A percentile compares a stretch with the other conserved stretches of the same genome.
phyloP scores from a whole-genome alignment of 2,329 filamentous ascomycete species.

The Pseudogymnoascus sp. region DNA sequence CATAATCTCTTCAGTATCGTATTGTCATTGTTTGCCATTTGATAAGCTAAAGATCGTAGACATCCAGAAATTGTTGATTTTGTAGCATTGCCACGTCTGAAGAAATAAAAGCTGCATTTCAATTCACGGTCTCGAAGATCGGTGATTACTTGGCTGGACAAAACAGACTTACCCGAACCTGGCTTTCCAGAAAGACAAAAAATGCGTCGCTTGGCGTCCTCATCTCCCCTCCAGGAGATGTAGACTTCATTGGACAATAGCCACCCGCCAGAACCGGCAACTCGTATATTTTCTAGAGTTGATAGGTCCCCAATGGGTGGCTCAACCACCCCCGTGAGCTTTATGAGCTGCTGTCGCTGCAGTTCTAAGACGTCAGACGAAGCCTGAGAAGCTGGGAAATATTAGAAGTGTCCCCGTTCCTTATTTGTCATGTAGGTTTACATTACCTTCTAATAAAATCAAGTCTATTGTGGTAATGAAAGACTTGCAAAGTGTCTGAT shows the following conservation, averaged over 20 bases:
- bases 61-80: constrained; percentile 16
- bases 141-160: constrained; percentile 17
- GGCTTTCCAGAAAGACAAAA: constrained; percentile 27
- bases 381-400: background rate
- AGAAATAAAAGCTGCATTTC: constrained; percentile 23
- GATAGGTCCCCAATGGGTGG: background rate
- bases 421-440: background rate
- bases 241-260: background rate
- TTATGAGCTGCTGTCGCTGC: background rate
- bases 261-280: background rate
- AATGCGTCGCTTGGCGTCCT: constrained; percentile 3
- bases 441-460: background rate
- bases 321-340: background rate
- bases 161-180: constrained; percentile 22
- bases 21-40: constrained; percentile 28
- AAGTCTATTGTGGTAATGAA: background rate
- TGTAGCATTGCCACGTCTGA: constrained; percentile 18
- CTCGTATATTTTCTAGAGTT: background rate
- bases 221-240: background rate
- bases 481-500: constrained; percentile 15
- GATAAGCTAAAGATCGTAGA: constrained; percentile 27
- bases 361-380: background rate
- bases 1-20: constrained; percentile 22
- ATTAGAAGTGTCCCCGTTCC: background rate
- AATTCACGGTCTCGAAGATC: constrained; percentile 13